These are phyloP conservation scores for Mortierella sp. DNA, from an alignment of 371 early-diverging fungal genomes.

Conservation along the genomic window DNA sequence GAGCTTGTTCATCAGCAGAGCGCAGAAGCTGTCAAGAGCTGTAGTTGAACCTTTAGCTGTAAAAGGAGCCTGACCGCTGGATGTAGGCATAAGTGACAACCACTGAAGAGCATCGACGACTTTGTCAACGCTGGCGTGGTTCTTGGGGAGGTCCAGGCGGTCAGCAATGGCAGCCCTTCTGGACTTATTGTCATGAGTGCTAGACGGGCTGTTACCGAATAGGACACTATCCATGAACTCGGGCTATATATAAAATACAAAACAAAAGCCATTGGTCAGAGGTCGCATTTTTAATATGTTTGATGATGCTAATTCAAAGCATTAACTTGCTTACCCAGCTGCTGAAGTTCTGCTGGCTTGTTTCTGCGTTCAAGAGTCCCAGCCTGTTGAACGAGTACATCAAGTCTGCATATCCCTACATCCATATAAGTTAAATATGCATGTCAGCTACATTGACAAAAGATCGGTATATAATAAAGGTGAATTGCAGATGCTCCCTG, in stretches of 20 bases:
- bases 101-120: constrained; percentile 58
- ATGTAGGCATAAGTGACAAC: constrained; percentile 45
- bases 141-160: constrained; percentile 61
- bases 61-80: constrained; percentile 17
- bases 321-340: constrained; percentile 61
- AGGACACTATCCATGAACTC: constrained; percentile 55
- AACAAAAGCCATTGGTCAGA: background rate
- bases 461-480: no score
- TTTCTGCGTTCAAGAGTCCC: constrained; percentile 62
- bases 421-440: background rate
- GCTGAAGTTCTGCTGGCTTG: constrained; percentile 46
- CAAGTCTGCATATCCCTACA: constrained; percentile 71
- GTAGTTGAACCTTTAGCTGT: constrained; percentile 50
- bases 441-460: background rate
- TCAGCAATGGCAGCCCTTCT: constrained; percentile 57
- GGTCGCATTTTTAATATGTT: no score
- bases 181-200: constrained; percentile 39
- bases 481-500: background rate
- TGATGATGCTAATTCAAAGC: background rate
- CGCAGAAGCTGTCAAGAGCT: constrained; percentile 83
- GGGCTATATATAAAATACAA: constrained; percentile 12
- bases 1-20: constrained; percentile 75
- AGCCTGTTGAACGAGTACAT: constrained; percentile 72
- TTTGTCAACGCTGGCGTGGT: constrained; percentile 59
- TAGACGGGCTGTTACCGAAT: constrained; percentile 32